phyloP scores from a whole-genome alignment of 768 basidiomycete species.

The Boletus insuetus region DNA sequence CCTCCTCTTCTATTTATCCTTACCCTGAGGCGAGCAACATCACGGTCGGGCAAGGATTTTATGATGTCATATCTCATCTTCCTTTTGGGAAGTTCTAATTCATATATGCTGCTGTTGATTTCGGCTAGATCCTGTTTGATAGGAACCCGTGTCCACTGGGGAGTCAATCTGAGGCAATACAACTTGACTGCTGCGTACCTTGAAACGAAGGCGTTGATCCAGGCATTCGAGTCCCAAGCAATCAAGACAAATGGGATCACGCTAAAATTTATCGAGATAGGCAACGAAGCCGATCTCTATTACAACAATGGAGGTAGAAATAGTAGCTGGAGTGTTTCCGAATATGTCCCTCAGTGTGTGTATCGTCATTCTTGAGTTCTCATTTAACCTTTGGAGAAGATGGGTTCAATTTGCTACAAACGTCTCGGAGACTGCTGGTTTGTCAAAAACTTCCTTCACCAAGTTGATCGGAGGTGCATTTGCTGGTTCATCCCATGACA shows the following conservation, averaged over 20 bases:
- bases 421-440: conserved; percentile 39
- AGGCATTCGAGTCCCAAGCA: conserved; percentile 44
- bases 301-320: conserved; percentile 41
- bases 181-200: conserved; percentile 50
- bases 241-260: conserved; percentile 41
- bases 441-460: conserved; percentile 38
- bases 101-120: background rate
- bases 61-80: conserved; percentile 49
- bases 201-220: conserved; percentile 45
- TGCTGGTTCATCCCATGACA: conserved; percentile 46
- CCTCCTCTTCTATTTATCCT: conserved; percentile 46
- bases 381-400: conserved; percentile 29
- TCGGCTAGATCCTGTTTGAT: background rate
- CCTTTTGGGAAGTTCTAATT: conserved; percentile 39
- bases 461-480: conserved; percentile 51
- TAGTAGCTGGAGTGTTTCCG: conserved; percentile 36
- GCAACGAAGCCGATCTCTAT: conserved; percentile 63
- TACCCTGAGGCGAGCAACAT: conserved; percentile 68
- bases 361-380: background rate
- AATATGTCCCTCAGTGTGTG: conserved; percentile 52
- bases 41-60: conserved; percentile 56
- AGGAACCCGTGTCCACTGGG: conserved; percentile 66
- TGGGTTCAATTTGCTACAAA: conserved; percentile 54
- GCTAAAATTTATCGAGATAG: conserved; percentile 59
- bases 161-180: conserved; percentile 57